Evolutionary conservation across 23 red algal genomes (phyloP), one percentile per base, ranked within the genome.

Genomic region (Cyanidiococcus yangmingshanensis): DNA sequence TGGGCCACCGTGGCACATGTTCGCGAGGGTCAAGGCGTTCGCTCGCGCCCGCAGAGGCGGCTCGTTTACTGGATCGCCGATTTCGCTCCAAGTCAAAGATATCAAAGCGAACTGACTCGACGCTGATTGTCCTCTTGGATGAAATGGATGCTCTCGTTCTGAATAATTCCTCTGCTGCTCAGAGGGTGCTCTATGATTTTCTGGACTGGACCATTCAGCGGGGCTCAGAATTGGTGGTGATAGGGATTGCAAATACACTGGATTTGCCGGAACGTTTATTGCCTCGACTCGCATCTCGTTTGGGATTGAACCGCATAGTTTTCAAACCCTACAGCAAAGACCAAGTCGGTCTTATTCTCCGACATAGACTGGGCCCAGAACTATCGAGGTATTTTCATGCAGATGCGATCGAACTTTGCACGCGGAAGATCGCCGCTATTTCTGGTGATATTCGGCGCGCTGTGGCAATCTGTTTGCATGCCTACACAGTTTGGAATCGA

Each of bases 211-310:
- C 87, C 15, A 85, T 79, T 16, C 87, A 82, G 59, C 77, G 59
- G 7, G 37, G 39, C 26, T 79, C 94, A 39, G 63, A 75, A 25
- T 76, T 98, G 79, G 84, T 87, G 0, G 76, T 98, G 12, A 89
- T 98, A 35, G 88, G 88, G 1, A 98, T 98, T 76, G 84, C 88
- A 2, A 98, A 98, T 51, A 98, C 88, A 17, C 85, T 98, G 87
- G 88, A 98, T 80, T 79, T 98, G 50, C 94, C 94, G 31, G 94
- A 98, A 57, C 84, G 88, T 18, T 39, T 87, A 25, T 77, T 87
- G 67, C 86, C 91, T 38, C 84, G 88, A 0, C 40, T 91, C 24
- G 82, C 79, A 17, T 98, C 94, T 18, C 79, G 94, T 18, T 32
- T 98, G 40, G 94, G 94, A 38, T 31, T 91, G 35, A 86, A 88